These are phyloP conservation scores for apple (Malus domestica) DNA, from an alignment of 306 rosid species.

Conservation along the genomic window DNA sequence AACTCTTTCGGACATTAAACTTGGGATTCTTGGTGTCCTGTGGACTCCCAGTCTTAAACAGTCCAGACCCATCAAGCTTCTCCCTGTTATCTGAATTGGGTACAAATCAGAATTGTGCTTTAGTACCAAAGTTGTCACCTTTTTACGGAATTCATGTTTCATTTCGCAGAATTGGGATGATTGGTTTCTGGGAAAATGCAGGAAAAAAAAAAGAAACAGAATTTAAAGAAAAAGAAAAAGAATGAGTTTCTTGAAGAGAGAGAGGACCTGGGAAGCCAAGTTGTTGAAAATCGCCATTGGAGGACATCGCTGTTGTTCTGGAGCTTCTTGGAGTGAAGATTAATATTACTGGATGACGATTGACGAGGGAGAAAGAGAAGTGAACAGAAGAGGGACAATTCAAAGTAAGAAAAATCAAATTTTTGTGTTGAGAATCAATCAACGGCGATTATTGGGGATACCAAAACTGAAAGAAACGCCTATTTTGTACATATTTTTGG, in stretches of 20 bases:
- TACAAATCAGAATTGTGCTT: not conserved
- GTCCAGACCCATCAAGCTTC: conserved; percentile 37
- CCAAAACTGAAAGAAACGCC: not conserved
- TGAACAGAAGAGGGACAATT: not conserved
- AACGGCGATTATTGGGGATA: not conserved
- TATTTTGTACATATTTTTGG: not conserved
- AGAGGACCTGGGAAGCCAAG: conserved; percentile 6
- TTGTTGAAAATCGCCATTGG: not conserved
- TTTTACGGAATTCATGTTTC: not conserved
- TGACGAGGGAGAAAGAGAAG: not conserved
- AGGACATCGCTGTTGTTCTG: not conserved
- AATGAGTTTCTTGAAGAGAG: not conserved
- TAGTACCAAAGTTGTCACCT: not conserved
- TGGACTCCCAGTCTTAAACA: conserved; percentile 7
- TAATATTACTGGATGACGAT: not conserved
- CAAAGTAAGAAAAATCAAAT: not conserved
- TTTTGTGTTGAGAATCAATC: not conserved
- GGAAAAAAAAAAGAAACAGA: not conserved
- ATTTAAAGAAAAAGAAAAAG: not conserved
- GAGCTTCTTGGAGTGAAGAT: not conserved
- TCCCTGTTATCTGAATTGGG: conserved; percentile 24
- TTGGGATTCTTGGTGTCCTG: conserved; percentile 14
- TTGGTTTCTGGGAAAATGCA: not conserved
- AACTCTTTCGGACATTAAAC: conserved; percentile 45
- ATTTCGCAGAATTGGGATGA: not conserved